Base-by-base conservation (phyloP, 106 monocot species). In the Dioscorea alata region DNA sequence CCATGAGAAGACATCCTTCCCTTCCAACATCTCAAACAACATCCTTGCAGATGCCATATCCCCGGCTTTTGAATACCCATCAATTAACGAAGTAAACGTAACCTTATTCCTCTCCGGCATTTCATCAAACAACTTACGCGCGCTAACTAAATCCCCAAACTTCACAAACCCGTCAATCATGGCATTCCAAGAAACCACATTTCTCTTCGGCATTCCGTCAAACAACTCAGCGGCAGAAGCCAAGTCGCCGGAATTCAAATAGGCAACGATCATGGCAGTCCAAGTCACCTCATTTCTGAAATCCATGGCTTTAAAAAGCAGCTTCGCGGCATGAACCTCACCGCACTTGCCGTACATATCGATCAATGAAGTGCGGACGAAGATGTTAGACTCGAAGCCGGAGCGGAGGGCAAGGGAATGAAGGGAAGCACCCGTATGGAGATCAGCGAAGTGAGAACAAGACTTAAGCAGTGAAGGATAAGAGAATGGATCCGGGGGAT, bases 141-240 rank as follows among this genome's bases (percentile, higher is more conserved):
- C 92, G 56, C 23, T 60, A 0, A 66, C 62, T 59, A 92, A 53
- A 72, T 91, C 82, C 33, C 89, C 80, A n/a, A 32, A 49, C 70
- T 94, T 90, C 9, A 78, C 81, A 69, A 72, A 88, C 8, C 90
- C 85, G 63, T 79, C 74, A 23, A 94, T 85, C 83, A 94, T 81
- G 4, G 65, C 85, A 53, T 90, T 90, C 82, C 80, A 94, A 12
- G 85, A 70, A 9, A 85, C 77, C 21, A 73, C 12, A 76, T 88
- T 88, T 69, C 65, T 87, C 0, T 42, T 53, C 9, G 85, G 88
- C 88, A 94, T 90, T 83, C 71, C 42, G 21, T 81, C 83, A 48
- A 94, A 88, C 78, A 94, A 28, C 23, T 53, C 21, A 13, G 76
- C 54, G 1, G 94, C 85, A 2, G 50, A 21, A 4, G 6, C 48